These are phyloP conservation scores for Aspergillus tanneri DNA, from an alignment of 2,329 filamentous ascomycete genomes.

Conservation along the genomic window DNA sequence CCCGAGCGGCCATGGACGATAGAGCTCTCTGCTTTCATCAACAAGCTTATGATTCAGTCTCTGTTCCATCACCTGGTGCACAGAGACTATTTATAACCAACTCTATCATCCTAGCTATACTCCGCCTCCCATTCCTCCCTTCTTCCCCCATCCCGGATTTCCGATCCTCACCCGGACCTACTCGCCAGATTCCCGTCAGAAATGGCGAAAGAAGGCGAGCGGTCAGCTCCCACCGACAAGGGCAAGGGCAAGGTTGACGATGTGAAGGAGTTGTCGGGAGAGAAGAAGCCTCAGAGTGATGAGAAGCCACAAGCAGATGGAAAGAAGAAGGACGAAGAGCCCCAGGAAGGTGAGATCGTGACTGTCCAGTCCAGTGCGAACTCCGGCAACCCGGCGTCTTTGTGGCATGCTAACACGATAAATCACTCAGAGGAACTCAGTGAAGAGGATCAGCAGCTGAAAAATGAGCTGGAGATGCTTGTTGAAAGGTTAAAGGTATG, in stretches of 20 bases:
- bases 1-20: conserved; percentile 24
- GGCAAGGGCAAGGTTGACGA: conserved; percentile 89
- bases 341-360: conserved; percentile 54
- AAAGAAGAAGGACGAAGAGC: conserved; percentile 71
- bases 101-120: conserved; percentile 15
- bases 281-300: conserved; percentile 60
- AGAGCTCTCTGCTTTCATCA: conserved; percentile 28
- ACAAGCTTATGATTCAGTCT: conserved; percentile 25
- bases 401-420: conserved; percentile 34
- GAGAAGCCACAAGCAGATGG: conserved; percentile 69
- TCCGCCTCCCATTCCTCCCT: conserved; percentile 4
- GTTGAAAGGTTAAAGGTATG: conserved; percentile 87
- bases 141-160: conserved; percentile 7
- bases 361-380: conserved; percentile 3
- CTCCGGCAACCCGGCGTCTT: conserved; percentile 30
- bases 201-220: conserved; percentile 94
- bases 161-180: conserved; percentile 18
- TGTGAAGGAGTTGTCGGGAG: conserved; percentile 59
- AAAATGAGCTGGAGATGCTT: conserved; percentile 96
- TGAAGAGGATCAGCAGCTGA: conserved; percentile 97
- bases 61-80: conserved; percentile 20
- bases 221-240: conserved; percentile 82
- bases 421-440: conserved; percentile 77
- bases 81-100: conserved; percentile 16
- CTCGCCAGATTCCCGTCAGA: conserved; percentile 37